Conservation (phyloP, 257 asterid genomes). For the Solanum stenotomum region DNA sequence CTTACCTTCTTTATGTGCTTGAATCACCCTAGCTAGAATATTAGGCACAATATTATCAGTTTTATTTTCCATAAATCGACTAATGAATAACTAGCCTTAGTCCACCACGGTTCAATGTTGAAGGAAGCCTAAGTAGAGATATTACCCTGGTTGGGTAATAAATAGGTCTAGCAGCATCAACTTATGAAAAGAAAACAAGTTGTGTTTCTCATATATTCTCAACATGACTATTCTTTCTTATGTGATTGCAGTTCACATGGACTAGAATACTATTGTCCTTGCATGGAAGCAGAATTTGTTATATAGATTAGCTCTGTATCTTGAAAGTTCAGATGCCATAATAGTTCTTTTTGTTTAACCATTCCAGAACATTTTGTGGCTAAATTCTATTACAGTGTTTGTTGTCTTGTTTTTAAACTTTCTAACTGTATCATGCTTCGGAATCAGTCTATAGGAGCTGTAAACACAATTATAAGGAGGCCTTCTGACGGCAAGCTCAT, state of each 20-base stretch:
- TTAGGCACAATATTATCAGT: not conserved
- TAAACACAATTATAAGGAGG: constrained; percentile 56
- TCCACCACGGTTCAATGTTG: not conserved
- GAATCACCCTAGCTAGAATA: not conserved
- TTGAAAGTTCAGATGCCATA: not conserved
- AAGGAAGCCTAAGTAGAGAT: not conserved
- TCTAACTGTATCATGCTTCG: not conserved
- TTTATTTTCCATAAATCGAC: not conserved
- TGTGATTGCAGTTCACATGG: not conserved
- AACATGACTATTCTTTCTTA: not conserved
- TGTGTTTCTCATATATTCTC: not conserved
- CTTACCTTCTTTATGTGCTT: not conserved
- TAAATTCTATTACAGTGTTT: not conserved
- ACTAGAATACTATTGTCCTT: not conserved
- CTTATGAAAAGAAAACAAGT: not conserved
- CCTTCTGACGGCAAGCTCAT: constrained; percentile 44
- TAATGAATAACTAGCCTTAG: not conserved
- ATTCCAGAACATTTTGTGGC: not conserved
- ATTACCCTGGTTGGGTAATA: not conserved
- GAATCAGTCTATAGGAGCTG: constrained; percentile 57
- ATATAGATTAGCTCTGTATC: not conserved
- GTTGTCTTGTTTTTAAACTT: not conserved
- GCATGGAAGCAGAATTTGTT: not conserved
- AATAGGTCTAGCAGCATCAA: not conserved
- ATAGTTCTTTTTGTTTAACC: not conserved